Conservation (phyloP, 495 filamentous ascomycete genomes). For the Halenospora varia region DNA sequence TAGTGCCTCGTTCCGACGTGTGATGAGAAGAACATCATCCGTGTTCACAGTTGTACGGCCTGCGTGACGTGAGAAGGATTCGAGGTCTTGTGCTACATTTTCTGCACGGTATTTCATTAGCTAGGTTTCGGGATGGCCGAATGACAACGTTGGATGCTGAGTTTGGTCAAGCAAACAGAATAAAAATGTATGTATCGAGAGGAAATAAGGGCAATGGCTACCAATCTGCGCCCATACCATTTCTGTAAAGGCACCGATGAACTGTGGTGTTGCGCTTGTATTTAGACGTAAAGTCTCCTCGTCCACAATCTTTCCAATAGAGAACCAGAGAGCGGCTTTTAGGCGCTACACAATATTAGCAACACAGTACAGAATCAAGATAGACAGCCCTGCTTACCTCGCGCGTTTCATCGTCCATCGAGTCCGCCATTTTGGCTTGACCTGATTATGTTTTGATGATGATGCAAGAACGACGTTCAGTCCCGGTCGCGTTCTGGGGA, state of each 20-base stretch:
- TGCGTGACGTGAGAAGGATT: conserved; percentile 85
- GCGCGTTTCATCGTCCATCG: conserved; percentile 26
- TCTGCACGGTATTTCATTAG: conserved; percentile 36
- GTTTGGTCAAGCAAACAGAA: no score
- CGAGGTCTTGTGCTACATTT: conserved; percentile 69
- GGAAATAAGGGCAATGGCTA: conserved; percentile 31
- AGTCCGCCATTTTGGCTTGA: conserved; percentile 18
- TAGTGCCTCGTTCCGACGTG: conserved; percentile 80
- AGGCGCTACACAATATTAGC: conserved; percentile 32
- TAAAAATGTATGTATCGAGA: no score
- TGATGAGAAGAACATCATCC: conserved; percentile 83
- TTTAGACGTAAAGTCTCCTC: conserved; percentile 72
- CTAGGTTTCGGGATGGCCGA: background rate
- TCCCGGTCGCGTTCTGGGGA: background rate
- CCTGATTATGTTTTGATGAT: background rate
- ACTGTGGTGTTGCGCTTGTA: conserved; percentile 89
- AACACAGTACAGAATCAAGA: background rate
- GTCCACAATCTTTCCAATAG: conserved; percentile 85
- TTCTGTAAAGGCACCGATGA: conserved; percentile 89
- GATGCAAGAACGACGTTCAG: background rate
- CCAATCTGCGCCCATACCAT: conserved; percentile 89
- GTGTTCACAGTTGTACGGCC: conserved; percentile 75
- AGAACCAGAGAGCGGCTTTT: conserved; percentile 92
- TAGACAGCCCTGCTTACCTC: conserved; percentile 17
- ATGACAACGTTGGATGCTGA: background rate